Evolutionary conservation across 176 grass and related monocot species (phyloP).

Genomic region (Panicum miliaceum): DNA sequence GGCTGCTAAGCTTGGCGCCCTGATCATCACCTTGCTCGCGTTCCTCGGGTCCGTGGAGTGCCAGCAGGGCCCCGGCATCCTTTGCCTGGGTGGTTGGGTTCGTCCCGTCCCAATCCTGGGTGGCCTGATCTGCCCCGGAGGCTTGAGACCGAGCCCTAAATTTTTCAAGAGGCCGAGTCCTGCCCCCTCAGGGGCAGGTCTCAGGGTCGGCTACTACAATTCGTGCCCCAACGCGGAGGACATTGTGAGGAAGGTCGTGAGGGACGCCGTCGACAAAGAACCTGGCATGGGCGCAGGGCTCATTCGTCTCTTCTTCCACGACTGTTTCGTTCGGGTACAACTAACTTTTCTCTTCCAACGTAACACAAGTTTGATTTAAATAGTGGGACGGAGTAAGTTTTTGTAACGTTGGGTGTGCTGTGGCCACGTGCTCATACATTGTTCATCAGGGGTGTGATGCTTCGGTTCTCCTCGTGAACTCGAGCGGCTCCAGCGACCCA

Average conservation of each 20-base stretch:
- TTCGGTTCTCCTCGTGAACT: neutral
- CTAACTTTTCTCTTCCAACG: too few relatives aligned
- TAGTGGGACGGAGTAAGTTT: too few relatives aligned
- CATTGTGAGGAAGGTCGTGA: neutral
- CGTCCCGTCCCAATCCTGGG: neutral
- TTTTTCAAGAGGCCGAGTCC: neutral
- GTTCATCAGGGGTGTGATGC: neutral
- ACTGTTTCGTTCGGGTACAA: conserved; percentile 7
- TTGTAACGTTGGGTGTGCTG: neutral
- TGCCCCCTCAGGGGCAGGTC: neutral
- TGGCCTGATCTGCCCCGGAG: neutral
- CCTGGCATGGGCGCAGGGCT: neutral
- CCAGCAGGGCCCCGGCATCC: neutral
- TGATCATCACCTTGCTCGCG: neutral
- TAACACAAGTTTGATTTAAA: too few relatives aligned
- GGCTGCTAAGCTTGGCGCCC: neutral
- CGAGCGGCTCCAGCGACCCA: neutral
- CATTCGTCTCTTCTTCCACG: conserved; percentile 32
- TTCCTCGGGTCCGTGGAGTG: neutral
- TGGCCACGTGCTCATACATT: neutral
- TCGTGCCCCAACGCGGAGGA: neutral
- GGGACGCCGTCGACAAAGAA: neutral
- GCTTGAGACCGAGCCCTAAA: too few relatives aligned
- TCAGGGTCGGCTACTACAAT: conserved; percentile 28
- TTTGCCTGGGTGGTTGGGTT: neutral